These are phyloP conservation scores for Pseudogymnoascus sp. DNA, from an alignment of 2,329 filamentous ascomycete species.

Conservation along the genomic window DNA sequence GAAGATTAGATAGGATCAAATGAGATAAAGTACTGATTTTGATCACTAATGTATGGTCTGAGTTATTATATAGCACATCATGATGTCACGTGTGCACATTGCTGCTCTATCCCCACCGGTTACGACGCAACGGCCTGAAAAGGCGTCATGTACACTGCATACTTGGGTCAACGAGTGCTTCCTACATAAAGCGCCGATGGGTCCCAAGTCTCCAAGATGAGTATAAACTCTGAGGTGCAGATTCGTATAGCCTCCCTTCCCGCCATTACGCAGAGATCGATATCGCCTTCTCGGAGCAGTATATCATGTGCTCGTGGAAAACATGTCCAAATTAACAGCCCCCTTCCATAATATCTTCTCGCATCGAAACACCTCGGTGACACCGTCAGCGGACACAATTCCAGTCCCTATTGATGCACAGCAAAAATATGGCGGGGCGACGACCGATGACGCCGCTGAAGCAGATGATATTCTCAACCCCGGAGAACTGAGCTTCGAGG, in stretches of 20 bases:
- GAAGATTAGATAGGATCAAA: neutral
- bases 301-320: neutral
- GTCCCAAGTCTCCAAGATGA: neutral
- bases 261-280: neutral
- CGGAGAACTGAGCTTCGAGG: constrained; percentile 15
- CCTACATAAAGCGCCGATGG: neutral
- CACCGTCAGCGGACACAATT: neutral
- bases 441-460: neutral
- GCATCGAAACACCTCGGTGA: neutral
- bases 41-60: neutral
- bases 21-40: neutral
- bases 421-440: neutral
- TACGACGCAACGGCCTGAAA: neutral
- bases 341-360: neutral
- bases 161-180: neutral
- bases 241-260: neutral
- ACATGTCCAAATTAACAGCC: neutral
- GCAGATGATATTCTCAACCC: neutral
- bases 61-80: neutral
- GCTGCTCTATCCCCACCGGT: neutral
- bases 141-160: neutral
- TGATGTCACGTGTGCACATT: neutral
- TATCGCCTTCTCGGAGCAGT: neutral
- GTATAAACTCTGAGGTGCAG: neutral
- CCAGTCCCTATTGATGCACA: neutral